Percentiles rank a stretch among this genome's conserved stretches.
Evolutionary conservation across 352 stramenopile species (phyloP).

Genomic region (Achlya hypogyna): DNA sequence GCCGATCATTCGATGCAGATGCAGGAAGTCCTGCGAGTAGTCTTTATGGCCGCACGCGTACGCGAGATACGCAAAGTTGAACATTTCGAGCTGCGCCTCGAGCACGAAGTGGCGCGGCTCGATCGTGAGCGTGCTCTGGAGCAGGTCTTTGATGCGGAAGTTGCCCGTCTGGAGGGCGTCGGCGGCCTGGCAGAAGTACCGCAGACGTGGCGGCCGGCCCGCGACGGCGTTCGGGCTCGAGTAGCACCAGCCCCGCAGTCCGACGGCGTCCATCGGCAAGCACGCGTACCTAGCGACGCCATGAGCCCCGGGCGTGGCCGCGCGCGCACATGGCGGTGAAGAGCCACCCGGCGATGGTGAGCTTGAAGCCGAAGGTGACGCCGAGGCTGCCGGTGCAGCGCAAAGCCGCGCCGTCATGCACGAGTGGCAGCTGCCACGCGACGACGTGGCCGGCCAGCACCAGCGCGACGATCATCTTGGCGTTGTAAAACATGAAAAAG

Average conservation of each 20-base stretch:
- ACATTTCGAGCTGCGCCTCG: conserved; percentile 31
- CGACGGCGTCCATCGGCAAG: conserved; percentile 25
- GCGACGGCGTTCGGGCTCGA: background rate
- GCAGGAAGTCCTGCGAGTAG: conserved; percentile 25
- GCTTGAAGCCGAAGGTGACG: conserved; percentile 27
- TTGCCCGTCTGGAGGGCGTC: conserved; percentile 24
- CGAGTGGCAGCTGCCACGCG: conserved; percentile 27
- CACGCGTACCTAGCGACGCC: background rate
- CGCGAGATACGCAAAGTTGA: conserved; percentile 39
- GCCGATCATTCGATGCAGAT: conserved; percentile 26
- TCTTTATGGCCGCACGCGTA: conserved; percentile 33
- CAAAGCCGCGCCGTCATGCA: conserved; percentile 5
- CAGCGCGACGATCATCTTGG: conserved; percentile 25
- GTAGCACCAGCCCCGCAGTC: conserved; percentile 23
- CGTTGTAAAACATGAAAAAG: conserved; percentile 36
- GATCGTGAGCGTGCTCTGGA: conserved; percentile 26
- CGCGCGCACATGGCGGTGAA: conserved; percentile 26
- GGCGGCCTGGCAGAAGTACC: conserved; percentile 35
- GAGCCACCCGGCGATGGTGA: conserved; percentile 28
- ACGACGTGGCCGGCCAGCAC: conserved; percentile 28
- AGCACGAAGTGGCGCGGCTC: conserved; percentile 34
- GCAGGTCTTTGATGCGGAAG: conserved; percentile 3
- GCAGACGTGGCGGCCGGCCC: conserved; percentile 19
- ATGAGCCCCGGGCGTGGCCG: background rate
- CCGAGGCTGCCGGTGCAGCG: conserved; percentile 23